Evolutionary conservation across 768 basidiomycete species (phyloP), one percentile per base, ranked within the genome.

Genomic region (Boletales sp.): DNA sequence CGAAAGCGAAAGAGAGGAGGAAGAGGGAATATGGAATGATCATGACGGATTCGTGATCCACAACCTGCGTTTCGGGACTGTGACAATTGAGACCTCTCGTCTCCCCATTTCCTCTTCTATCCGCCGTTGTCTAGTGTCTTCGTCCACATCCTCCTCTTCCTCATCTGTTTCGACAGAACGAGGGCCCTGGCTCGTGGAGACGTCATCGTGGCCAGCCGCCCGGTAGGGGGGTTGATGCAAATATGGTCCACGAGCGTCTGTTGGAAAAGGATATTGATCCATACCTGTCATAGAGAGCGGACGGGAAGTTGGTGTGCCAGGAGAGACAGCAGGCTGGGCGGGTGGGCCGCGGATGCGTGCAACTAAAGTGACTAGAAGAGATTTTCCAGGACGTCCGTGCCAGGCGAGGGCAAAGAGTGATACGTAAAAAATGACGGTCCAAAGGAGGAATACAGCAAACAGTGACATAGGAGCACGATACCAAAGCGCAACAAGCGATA

Each of bases 51-150:
- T 92, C 46, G 80, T 77, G 42, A 91, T 78, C 75, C 82, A 82
- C 49, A 92, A 69, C 60, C 79, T 82, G 57, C 87, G 86, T 63
- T 81, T 84, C 17, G 90, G 90, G 12, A 83, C 78, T 38, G 82
- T 76, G 53, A 91, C 80, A 60, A 91, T 88, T n/a, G 86, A 86
- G 30, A 91, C 87, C 56, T 91, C 87, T 43, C 90, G 79, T 57
- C 88, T 75, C 35, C 75, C 81, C 78, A 92, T 87, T 67, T 91
- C 89, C 50, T 86, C 83, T 63, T 91, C 90, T 32, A 90, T 89
- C 57, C 80, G 74, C 51, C 81, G 75, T 64, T 90, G 88, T 52
- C 83, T 74, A 12, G 81, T 76, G 43, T 85, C 82, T 55, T 90
- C 88, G 56, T 90, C 88, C 48, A 86, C 72, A 41, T 87, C 85